Evolutionary conservation across 495 filamentous ascomycete genomes (phyloP).

Genomic region (Aspergillus hancockii): DNA sequence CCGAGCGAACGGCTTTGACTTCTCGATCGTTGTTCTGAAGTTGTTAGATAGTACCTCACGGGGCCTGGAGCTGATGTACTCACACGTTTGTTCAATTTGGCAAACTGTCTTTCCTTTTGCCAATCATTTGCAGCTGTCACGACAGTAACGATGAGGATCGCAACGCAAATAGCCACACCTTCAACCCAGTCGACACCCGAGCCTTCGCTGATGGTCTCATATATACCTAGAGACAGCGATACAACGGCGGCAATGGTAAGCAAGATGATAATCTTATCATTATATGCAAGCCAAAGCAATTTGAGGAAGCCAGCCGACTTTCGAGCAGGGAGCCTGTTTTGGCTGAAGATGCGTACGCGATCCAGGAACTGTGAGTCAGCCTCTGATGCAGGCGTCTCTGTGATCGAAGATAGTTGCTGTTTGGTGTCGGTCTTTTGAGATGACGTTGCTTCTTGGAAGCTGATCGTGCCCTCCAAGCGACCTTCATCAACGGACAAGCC

Average conservation of each 20-base stretch:
- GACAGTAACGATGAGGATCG: slow-evolving; percentile 73
- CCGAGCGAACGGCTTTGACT: slow-evolving; percentile 76
- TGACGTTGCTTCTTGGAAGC: slow-evolving; percentile 60
- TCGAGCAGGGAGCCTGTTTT: slow-evolving; percentile 73
- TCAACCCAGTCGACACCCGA: slow-evolving; percentile 74
- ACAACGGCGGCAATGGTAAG: slow-evolving; percentile 72
- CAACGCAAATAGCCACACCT: slow-evolving; percentile 75
- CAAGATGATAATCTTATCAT: slow-evolving; percentile 81
- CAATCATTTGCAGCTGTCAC: slow-evolving; percentile 77
- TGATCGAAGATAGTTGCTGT: slow-evolving; percentile 13
- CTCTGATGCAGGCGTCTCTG: slow-evolving; percentile 9
- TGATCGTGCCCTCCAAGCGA: slow-evolving; percentile 54
- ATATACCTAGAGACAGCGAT: slow-evolving; percentile 71
- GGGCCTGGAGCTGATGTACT: slow-evolving; percentile 11
- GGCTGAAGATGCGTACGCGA: slow-evolving; percentile 68
- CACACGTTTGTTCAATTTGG: slow-evolving; percentile 70
- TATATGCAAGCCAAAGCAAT: slow-evolving; percentile 82
- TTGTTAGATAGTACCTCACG: slow-evolving; percentile 10
- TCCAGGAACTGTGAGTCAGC: slow-evolving; percentile 53
- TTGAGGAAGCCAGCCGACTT: slow-evolving; percentile 72
- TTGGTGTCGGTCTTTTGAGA: slow-evolving; percentile 17
- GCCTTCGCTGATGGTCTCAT: slow-evolving; percentile 54
- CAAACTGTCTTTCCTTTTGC: slow-evolving; percentile 79
- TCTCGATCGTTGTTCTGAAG: slow-evolving; percentile 71
- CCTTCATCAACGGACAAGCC: slow-evolving; percentile 70